These are phyloP conservation scores for Trichoderma sp. DNA, from an alignment of 2,329 filamentous ascomycete genomes.

Conservation along the genomic window DNA sequence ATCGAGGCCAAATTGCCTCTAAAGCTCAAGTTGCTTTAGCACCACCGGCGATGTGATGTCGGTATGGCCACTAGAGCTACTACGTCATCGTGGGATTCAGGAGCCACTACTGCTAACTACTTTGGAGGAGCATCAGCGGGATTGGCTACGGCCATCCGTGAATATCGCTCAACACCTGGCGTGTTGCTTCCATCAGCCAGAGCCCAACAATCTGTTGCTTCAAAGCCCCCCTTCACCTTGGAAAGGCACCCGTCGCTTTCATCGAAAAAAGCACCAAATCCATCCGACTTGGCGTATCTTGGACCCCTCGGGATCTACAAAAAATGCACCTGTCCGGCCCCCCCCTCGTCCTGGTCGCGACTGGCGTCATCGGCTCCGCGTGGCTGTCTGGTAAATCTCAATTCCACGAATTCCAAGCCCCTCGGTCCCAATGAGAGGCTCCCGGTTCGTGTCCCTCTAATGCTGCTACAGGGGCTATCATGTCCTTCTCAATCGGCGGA, in stretches of 20 bases:
- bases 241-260: background rate
- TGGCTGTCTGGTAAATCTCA: slow-evolving; percentile 42
- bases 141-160: background rate
- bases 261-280: background rate
- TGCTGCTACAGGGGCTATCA: slow-evolving; percentile 40
- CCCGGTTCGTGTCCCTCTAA: background rate
- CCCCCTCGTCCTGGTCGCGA: slow-evolving; percentile 42
- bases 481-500: slow-evolving; percentile 42
- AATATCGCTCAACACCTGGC: background rate
- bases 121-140: no score
- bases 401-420: slow-evolving; percentile 3
- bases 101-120: no score
- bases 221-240: no score
- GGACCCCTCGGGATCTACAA: background rate
- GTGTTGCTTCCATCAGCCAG: background rate
- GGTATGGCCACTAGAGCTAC: background rate
- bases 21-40: background rate
- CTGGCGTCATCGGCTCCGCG: slow-evolving; percentile 44
- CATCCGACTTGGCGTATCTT: background rate
- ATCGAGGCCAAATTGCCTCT: background rate
- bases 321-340: slow-evolving; percentile 36
- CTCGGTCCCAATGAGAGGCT: background rate
- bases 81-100: slow-evolving; percentile 18
- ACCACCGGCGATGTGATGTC: background rate
- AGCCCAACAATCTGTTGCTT: background rate